Evolutionary conservation across 148 eudicot genomes (phyloP).

Genomic region (Cornus suecica): DNA sequence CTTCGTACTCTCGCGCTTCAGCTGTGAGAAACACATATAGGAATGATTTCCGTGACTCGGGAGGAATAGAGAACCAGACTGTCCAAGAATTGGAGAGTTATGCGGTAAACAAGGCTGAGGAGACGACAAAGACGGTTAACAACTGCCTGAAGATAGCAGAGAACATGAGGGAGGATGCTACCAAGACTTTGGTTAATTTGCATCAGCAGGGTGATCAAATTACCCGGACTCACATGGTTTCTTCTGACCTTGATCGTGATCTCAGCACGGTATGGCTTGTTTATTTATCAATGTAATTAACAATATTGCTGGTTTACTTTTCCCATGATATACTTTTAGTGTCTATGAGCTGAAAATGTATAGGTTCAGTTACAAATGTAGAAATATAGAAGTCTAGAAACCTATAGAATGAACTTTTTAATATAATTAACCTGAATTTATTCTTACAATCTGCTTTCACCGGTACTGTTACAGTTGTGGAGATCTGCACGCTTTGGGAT

Average conservation of each 20-base stretch:
- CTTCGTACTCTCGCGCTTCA: conserved; percentile 36
- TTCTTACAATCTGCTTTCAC: background rate
- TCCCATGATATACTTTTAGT: background rate
- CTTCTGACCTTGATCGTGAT: conserved; percentile 83
- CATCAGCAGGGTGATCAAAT: conserved; percentile 97
- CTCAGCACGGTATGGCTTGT: conserved; percentile 68
- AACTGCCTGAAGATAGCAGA: conserved; percentile 76
- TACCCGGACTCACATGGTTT: conserved; percentile 66
- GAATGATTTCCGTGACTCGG: conserved; percentile 77
- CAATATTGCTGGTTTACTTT: conserved; percentile 45
- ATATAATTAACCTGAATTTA: background rate
- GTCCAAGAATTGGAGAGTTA: conserved; percentile 76
- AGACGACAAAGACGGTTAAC: conserved; percentile 73
- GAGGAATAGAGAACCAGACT: conserved; percentile 73
- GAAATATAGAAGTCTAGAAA: background rate
- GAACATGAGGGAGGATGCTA: conserved; percentile 82
- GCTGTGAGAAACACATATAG: conserved; percentile 66
- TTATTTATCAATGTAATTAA: no score
- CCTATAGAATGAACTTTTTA: background rate
- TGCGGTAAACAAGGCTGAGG: conserved; percentile 83
- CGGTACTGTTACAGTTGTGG: background rate
- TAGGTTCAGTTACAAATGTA: background rate
- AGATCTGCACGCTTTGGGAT: background rate
- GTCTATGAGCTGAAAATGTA: background rate
- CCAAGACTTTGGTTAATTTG: conserved; percentile 65